phyloP scores from a whole-genome alignment of 148 eudicot species.

The Selenicereus undatus region DNA sequence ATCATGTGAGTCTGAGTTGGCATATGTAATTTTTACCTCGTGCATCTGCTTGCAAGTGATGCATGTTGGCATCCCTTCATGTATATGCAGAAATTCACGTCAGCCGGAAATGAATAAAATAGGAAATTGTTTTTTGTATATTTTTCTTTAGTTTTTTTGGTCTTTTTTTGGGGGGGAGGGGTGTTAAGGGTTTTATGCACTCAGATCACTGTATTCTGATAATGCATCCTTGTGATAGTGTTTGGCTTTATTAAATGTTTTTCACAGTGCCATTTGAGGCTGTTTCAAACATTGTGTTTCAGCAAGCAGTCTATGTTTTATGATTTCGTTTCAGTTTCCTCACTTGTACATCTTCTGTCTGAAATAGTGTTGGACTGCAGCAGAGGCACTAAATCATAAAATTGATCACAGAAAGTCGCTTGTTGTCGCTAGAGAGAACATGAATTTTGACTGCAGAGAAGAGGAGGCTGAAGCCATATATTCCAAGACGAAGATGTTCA shows the following conservation, averaged over 20 bases:
- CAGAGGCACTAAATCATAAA: constrained; percentile 46
- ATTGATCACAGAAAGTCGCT: constrained; percentile 59
- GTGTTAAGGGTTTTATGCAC: background rate
- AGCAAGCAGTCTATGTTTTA: background rate
- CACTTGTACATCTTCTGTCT: constrained; percentile 16
- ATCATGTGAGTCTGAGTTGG: background rate
- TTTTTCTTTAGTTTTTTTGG: too few relatives aligned
- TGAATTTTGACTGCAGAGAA: constrained; percentile 54
- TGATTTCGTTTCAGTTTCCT: constrained; percentile 2
- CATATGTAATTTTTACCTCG: background rate
- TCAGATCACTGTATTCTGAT: background rate
- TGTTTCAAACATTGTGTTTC: background rate
- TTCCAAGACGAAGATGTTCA: constrained; percentile 40
- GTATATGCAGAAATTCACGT: background rate
- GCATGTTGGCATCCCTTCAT: background rate
- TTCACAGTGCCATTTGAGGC: background rate
- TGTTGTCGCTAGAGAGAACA: constrained; percentile 38
- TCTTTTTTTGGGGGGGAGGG: too few relatives aligned
- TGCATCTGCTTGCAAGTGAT: background rate
- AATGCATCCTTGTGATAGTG: background rate
- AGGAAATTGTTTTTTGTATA: too few relatives aligned
- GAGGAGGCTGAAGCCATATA: constrained; percentile 45
- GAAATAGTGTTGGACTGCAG: constrained; percentile 74
- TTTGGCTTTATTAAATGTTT: background rate
- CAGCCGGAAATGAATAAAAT: background rate